Evolutionary conservation across 345 rosid species (phyloP).

Genomic region (Linum usitatissimum): DNA sequence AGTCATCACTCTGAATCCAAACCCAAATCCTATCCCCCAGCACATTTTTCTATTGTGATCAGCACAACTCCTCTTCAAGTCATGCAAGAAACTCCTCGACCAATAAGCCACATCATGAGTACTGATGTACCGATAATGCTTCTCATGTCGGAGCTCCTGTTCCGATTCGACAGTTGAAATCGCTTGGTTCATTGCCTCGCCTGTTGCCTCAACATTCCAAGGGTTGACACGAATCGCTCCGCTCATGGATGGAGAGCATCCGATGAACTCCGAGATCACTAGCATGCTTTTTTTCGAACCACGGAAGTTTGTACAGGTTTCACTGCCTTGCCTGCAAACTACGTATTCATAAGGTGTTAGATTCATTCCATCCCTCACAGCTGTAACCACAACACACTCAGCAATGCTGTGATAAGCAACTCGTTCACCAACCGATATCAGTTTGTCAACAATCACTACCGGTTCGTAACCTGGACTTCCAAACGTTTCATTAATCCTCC

Average conservation of each 20-base stretch:
- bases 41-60: background rate
- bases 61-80: background rate
- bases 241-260: background rate
- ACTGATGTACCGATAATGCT: background rate
- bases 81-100: slow-evolving; percentile 1
- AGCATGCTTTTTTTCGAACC: background rate
- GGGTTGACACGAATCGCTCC: background rate
- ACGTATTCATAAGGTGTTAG: background rate
- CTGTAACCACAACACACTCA: background rate
- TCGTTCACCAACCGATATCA: background rate
- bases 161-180: background rate
- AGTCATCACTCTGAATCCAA: background rate
- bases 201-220: background rate
- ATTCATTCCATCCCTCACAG: background rate
- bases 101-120: background rate
- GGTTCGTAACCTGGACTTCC: background rate
- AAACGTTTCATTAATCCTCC: background rate
- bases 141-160: background rate
- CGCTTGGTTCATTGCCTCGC: background rate
- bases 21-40: background rate
- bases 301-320: background rate
- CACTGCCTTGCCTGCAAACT: background rate
- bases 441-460: background rate
- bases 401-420: background rate
- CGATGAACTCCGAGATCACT: background rate